Evolutionary conservation across 352 stramenopile species (phyloP).

Genomic region (Globisporangium nunn): DNA sequence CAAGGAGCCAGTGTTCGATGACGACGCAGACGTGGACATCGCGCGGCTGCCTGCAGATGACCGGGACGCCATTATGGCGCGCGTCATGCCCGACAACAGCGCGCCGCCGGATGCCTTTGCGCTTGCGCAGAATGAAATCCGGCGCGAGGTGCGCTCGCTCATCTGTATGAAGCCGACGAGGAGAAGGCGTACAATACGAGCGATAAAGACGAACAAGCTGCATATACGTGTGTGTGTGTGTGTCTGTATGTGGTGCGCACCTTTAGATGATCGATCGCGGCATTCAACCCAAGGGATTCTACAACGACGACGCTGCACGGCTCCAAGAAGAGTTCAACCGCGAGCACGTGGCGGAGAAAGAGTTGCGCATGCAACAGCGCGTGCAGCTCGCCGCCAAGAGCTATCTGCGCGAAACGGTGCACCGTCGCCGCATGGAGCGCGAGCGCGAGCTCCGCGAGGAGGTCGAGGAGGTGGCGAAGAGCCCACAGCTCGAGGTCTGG

Average conservation of each 20-base stretch:
- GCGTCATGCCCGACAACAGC: constrained; percentile 63
- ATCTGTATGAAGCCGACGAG: not conserved
- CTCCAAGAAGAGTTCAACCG: constrained; percentile 77
- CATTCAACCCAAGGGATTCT: constrained; percentile 81
- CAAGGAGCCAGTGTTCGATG: constrained; percentile 45
- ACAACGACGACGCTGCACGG: constrained; percentile 76
- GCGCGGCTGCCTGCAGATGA: constrained; percentile 42
- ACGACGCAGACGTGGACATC: constrained; percentile 67
- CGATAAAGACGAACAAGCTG: not conserved
- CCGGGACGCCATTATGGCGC: constrained; percentile 63
- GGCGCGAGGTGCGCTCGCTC: constrained; percentile 39
- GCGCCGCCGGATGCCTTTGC: constrained; percentile 57
- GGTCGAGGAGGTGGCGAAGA: constrained; percentile 58
- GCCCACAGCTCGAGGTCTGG: constrained; percentile 71
- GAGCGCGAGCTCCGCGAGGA: constrained; percentile 70
- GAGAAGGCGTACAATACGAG: not conserved
- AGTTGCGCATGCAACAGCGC: constrained; percentile 57
- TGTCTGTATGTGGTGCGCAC: not conserved
- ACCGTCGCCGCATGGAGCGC: constrained; percentile 54
- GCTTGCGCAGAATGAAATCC: constrained; percentile 77
- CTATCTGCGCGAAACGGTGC: constrained; percentile 71
- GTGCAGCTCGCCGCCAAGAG: constrained; percentile 62
- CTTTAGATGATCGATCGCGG: constrained; percentile 73
- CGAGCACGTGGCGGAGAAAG: constrained; percentile 57
- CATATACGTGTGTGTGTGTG: not conserved